Evolutionary conservation across 768 basidiomycete species (phyloP).

Genomic region (Termitomyces sp.): DNA sequence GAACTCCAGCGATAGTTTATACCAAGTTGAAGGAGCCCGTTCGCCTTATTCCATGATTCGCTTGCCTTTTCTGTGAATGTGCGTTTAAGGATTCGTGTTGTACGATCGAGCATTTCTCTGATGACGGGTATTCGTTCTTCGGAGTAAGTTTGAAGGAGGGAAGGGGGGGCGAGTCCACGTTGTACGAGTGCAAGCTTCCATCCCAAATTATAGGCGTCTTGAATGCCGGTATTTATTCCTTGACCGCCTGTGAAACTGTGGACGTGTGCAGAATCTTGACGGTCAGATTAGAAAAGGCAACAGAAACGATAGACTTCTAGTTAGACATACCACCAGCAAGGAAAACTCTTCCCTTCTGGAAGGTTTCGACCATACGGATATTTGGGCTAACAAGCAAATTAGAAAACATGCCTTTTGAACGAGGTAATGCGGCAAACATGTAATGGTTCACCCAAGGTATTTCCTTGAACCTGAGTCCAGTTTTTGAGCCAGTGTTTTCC

Average conservation of each 20-base stretch:
- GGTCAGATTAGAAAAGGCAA: background rate
- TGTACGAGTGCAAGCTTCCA: slow-evolving; percentile 41
- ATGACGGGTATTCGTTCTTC: slow-evolving; percentile 41
- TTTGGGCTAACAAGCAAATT: slow-evolving; percentile 31
- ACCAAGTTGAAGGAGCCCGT: slow-evolving; percentile 34
- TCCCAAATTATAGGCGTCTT: slow-evolving; percentile 31
- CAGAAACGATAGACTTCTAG: background rate
- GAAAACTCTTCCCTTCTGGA: slow-evolving; percentile 38
- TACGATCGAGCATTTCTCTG: slow-evolving; percentile 35
- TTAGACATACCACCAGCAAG: slow-evolving; percentile 36
- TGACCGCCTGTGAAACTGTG: slow-evolving; percentile 41
- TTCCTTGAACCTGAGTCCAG: slow-evolving; percentile 20
- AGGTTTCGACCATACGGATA: slow-evolving; percentile 40
- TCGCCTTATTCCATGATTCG: slow-evolving; percentile 16
- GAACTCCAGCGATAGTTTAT: slow-evolving; percentile 50
- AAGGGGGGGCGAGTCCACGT: slow-evolving; percentile 26
- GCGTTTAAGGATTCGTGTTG: slow-evolving; percentile 23
- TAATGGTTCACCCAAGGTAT: slow-evolving; percentile 23
- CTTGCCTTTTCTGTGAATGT: slow-evolving; percentile 13
- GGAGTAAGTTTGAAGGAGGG: slow-evolving; percentile 36
- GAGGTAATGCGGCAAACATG: slow-evolving; percentile 12
- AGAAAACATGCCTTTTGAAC: background rate
- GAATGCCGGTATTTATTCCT: slow-evolving; percentile 15
- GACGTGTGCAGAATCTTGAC: slow-evolving; percentile 43
- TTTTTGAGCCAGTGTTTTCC: slow-evolving; percentile 15